Base-by-base conservation (phyloP, 202 grass and related monocot species). In the Sporobolus alterniflorus region DNA sequence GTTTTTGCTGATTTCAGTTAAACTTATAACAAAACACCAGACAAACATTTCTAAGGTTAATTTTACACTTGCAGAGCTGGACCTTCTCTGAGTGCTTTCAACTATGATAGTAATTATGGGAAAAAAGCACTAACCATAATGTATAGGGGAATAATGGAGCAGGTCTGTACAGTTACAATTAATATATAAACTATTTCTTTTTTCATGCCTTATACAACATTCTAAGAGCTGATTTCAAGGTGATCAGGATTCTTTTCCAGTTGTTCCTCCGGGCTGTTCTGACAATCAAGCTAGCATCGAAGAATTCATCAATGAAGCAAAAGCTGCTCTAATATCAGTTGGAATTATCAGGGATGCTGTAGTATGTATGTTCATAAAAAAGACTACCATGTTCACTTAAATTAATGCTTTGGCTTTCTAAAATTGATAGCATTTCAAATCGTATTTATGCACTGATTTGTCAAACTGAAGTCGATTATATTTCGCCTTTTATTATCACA, bases 111-210 rank as follows among this genome's bases (percentile, higher is more conserved):
- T 84, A 99, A 84, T 67, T 94, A 92, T 18, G 97, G 97, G 67
- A 99, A 92, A 81, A 99, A 85, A 40, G 93, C 97, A 0, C 82
- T 99, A 44, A 87, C 87, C 15, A 89, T 91, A 79, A 89, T 94
- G 85, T 99, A 99, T 75, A 91, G 86, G 78, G 93, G 97, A 83
- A 94, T 99, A 94, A 96, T 99, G 97, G 93, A 92, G 65, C 93
- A 92, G 93, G 97, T 99, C 54, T 83, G 62, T 86, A 74, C 77
- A 73, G 26, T 82, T 78, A 25, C 34, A 79, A 31, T 74, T 77
- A 50, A 44, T 76, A 86, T 69, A 48, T 67, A 26, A 54, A 72
- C 68, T 60, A 41, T 80, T 77, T 74, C 75, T 33, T 48, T 80
- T 75, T 80, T 55, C 16, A 34, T 61, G 67, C 24, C 71, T 80